Evolutionary conservation across 345 rosid species (phyloP).

Genomic region (Eucalyptus paniculata): DNA sequence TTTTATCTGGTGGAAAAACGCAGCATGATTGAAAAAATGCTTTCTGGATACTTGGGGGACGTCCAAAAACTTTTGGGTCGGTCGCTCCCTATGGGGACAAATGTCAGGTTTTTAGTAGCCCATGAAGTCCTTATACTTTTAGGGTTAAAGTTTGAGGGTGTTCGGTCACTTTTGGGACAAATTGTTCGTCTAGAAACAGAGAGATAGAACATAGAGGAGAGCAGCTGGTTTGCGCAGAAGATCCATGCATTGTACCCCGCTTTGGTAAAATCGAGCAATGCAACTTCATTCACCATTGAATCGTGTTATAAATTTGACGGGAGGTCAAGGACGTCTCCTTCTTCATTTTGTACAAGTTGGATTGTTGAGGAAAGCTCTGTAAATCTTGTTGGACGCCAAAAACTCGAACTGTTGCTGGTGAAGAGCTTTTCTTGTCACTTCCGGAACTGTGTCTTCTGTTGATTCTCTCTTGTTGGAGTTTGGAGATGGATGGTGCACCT

Average conservation of each 20-base stretch:
- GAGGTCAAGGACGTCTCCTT: background rate
- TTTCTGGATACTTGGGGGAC: background rate
- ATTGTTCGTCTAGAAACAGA: background rate
- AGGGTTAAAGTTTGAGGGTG: background rate
- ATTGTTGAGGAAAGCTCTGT: background rate
- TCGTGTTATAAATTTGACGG: background rate
- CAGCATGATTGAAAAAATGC: background rate
- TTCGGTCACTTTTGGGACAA: background rate
- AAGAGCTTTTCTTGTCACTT: background rate
- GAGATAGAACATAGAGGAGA: background rate
- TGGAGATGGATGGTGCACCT: background rate
- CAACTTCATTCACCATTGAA: background rate
- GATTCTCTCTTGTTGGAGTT: background rate
- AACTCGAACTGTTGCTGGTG: background rate
- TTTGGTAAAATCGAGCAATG: background rate
- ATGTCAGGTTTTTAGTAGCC: background rate
- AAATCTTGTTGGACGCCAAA: background rate
- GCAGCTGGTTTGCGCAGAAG: background rate
- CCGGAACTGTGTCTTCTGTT: background rate
- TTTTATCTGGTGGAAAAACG: background rate
- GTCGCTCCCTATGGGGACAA: background rate
- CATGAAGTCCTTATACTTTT: background rate
- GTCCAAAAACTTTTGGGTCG: background rate
- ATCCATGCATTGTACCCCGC: background rate
- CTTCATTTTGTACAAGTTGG: background rate